Base-by-base conservation (phyloP, 495 filamentous ascomycete species). In the Cladorrhinum samala region DNA sequence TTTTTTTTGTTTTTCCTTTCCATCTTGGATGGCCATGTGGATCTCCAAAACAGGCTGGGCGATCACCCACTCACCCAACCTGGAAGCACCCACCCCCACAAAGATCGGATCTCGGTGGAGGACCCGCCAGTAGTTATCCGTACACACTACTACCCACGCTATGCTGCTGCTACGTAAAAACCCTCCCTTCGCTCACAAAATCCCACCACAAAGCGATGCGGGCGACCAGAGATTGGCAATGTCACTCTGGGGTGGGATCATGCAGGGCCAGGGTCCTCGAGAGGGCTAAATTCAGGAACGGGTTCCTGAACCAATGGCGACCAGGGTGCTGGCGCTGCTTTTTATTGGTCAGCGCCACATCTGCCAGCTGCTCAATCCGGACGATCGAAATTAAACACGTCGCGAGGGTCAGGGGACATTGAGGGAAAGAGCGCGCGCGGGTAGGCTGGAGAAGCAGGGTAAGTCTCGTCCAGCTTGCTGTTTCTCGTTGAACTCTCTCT, bases 371-470 rank as follows among this genome's bases (percentile, higher is more conserved):
- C 58, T 60, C 48, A 37, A 58, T 63, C 56, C 38, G 56, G 59
- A 56, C 45, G 59, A 62, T 62, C 59, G 57, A 62, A 65, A 62
- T 65, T 65, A 60, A 64, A 56, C 55, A 61, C 50, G 58, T 53
- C 51, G 49, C 47, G 56, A 27, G 37, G 50, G 41, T 48, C 48
- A 38, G 57, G 51, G 44, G 55, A 44, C 27, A 23, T 23, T 23
- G 11, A n/a, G 7, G 40, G 50, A 20, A 54, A 41, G 18, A 38
- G 46, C 50, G 46, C 50, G 50, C 49, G 18, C n/a, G n/a, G n/a
- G 33, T 21, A 9, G 24, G 30, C 23, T 37, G 48, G 39, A 18
- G 2, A 5, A 7, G 17, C 39, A 14, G 14, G 37, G 37, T 13
- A 11, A 13, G 13, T 39, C 17, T 39, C 16, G 20, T 17, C 20